Base-by-base conservation (phyloP, 2,329 filamentous ascomycete species). In the Colletotrichum trifolii region DNA sequence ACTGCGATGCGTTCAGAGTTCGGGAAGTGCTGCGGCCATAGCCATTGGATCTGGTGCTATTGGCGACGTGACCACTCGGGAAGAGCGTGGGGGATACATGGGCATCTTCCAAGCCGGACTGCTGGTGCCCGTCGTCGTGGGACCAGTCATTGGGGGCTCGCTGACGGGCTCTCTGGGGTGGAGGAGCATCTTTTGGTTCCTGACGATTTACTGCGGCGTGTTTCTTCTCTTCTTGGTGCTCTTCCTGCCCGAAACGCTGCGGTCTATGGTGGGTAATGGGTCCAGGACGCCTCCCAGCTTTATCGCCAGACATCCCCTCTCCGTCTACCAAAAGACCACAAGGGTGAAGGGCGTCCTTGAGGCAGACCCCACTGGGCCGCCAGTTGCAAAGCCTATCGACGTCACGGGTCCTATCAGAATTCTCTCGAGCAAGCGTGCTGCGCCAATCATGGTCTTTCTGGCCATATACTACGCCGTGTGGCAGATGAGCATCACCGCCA, bases 71-170 rank as follows among this genome's bases (percentile, higher is more conserved):
- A 82, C 83, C 0, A 87, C 85, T 0, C 81, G 81, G 2, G 79
- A 81, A 0, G 87, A 90, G 69, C 79, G 88, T 50, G 86, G 85
- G 15, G 75, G 79, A 8, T 85, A 83, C 70, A 82, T 88, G 68
- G 85, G 81, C 45, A 80, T 80, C 68, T 82, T 79, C 52, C 80
- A 78, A 50, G 40, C 71, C 3, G 74, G 73, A 35, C 70, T 64
- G 43, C 50, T 76, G 10, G 75, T 77, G 34, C 82, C 78, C 12
- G 72, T 77, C 0, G 74, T 77, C 8, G 59, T 79, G 3, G 77
- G 82, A 0, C 85, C 87, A 0, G 77, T 87, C 4, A 76, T 87
- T 8, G 85, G 86, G 7, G 86, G 85, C 3, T 69, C 85, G 3
- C 71, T 88, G 4, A 77, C 77, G 6, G 78, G 83, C 47, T 82